Evolutionary conservation across 441 rosid species (phyloP).

Genomic region (Breynia disticha): DNA sequence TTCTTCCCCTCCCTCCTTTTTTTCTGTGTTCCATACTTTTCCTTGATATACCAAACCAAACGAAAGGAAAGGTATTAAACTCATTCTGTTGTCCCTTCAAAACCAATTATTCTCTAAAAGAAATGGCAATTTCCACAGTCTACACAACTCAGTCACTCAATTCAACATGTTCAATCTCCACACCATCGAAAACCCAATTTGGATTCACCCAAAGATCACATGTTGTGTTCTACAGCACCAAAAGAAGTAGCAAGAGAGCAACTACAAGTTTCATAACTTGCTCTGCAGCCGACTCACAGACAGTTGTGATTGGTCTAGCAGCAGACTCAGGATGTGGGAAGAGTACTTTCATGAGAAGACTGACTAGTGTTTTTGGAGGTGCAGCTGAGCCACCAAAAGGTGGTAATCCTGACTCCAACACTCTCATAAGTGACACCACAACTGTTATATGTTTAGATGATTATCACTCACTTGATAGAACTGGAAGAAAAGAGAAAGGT

Average conservation of each 20-base stretch:
- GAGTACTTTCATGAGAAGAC: constrained; percentile 92
- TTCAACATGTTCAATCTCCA: constrained; percentile 57
- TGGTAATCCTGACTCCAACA: constrained; percentile 97
- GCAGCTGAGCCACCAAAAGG: constrained; percentile 92
- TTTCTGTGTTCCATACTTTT: too few relatives aligned
- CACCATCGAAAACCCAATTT: constrained; percentile 41
- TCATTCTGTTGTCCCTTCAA: constrained; percentile 1
- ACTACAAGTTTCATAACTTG: constrained; percentile 44
- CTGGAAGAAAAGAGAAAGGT: constrained; percentile 79
- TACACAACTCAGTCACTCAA: constrained; percentile 61
- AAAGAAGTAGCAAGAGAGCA: constrained; percentile 22
- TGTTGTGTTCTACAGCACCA: constrained; percentile 36
- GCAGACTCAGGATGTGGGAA: constrained; percentile 99
- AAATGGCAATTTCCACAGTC: constrained; percentile 64
- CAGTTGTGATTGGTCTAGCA: constrained; percentile 84
- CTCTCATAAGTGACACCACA: constrained; percentile 86
- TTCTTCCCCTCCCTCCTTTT: constrained; percentile 18
- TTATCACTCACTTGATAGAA: constrained; percentile 81
- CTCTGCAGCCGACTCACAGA: constrained; percentile 37
- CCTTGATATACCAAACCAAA: neutral
- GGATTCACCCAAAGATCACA: constrained; percentile 37
- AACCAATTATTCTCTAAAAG: neutral
- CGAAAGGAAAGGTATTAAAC: constrained; percentile 4
- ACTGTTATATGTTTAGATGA: constrained; percentile 93
- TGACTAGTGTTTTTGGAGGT: constrained; percentile 92